phyloP scores from a whole-genome alignment of 2,329 filamentous ascomycete species.

The Xylaria sp. region DNA sequence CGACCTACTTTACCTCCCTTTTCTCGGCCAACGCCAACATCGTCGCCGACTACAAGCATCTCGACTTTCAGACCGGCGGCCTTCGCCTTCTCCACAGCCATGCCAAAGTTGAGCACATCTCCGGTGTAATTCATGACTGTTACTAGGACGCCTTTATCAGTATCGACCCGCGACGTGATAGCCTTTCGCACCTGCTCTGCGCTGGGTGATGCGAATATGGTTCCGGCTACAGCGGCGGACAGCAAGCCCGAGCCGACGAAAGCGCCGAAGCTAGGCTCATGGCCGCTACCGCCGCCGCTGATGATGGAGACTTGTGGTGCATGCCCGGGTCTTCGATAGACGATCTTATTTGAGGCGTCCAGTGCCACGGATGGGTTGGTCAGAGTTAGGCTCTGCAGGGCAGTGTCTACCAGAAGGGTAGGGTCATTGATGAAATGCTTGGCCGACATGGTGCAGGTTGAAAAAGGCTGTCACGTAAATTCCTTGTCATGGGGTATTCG shows the following conservation, averaged over 20 bases:
- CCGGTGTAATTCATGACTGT: constrained; percentile 96
- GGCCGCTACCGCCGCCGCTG: constrained; percentile 86
- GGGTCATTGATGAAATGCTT: constrained; percentile 94
- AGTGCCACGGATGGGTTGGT: constrained; percentile 85
- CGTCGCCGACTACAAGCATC: constrained; percentile 91
- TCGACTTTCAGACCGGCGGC: constrained; percentile 78
- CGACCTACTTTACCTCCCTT: constrained; percentile 91
- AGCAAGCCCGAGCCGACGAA: constrained; percentile 85
- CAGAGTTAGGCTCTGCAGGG: constrained; percentile 76
- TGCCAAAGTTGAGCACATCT: constrained; percentile 88
- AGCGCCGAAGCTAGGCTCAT: constrained; percentile 85
- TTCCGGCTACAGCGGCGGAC: constrained; percentile 81
- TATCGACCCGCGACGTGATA: constrained; percentile 74
- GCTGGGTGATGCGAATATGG: constrained; percentile 82
- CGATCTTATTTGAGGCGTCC: constrained; percentile 79
- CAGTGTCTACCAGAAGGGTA: constrained; percentile 75
- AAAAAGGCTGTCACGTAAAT: background rate
- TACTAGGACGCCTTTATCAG: constrained; percentile 78
- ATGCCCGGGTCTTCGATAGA: constrained; percentile 70
- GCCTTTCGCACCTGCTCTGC: constrained; percentile 82
- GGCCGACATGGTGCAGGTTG: constrained; percentile 50
- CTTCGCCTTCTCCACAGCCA: constrained; percentile 90
- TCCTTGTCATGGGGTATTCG: background rate
- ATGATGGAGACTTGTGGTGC: constrained; percentile 75
- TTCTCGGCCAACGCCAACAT: constrained; percentile 83